Conservation (phyloP, 305 asterid genomes). For the Coffea humblotiana region DNA sequence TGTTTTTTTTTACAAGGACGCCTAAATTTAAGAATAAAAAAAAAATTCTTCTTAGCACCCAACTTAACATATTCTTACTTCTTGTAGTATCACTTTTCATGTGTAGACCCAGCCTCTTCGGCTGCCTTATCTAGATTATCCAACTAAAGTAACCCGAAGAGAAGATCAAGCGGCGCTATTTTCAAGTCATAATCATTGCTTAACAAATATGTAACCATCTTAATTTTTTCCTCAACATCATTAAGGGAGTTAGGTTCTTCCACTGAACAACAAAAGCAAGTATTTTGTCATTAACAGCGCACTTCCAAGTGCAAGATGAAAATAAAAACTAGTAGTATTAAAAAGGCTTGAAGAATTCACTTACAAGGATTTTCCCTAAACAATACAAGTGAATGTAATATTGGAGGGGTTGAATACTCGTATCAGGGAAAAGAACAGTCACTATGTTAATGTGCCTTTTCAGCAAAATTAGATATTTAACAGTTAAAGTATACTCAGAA, state of each 20-base stretch:
- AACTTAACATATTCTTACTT: too few relatives aligned
- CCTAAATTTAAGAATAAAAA: too few relatives aligned
- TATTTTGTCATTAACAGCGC: neutral
- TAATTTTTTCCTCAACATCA: neutral
- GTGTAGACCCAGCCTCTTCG: too few relatives aligned
- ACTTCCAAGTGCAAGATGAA: neutral
- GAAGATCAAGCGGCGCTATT: neutral
- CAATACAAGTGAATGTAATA: neutral
- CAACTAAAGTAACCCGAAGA: neutral
- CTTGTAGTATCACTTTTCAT: too few relatives aligned
- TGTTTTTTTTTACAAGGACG: too few relatives aligned
- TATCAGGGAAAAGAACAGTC: neutral
- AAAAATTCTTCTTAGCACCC: too few relatives aligned
- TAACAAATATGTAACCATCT: neutral
- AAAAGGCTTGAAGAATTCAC: neutral
- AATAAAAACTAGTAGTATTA: neutral
- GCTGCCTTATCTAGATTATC: neutral
- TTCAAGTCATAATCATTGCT: neutral
- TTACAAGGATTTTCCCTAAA: neutral
- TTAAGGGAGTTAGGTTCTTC: neutral
- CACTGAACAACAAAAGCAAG: neutral
- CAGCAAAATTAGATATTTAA: conserved; percentile 18
- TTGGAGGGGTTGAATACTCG: neutral
- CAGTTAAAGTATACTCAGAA: conserved; percentile 29
- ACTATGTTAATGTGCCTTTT: conserved; percentile 27